A percentile compares a stretch with the other conserved stretches of the same genome.
phyloP scores from a whole-genome alignment of 495 filamentous ascomycete genomes.

The Podospora didyma region DNA sequence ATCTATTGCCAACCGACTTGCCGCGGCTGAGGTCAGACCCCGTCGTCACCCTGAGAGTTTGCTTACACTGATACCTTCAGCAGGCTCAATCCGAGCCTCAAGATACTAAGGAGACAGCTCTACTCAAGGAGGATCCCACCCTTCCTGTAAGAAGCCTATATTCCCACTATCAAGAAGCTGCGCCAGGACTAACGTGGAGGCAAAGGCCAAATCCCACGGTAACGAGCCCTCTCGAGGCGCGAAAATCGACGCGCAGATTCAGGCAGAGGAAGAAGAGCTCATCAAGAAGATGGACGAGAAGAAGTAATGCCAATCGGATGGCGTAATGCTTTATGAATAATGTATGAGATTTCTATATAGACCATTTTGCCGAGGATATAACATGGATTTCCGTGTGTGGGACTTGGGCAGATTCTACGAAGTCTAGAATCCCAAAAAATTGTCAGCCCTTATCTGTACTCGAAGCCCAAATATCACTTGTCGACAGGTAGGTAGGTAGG shows the following conservation, averaged over 20 bases:
- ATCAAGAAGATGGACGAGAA: constrained; percentile 56
- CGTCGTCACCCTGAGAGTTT: background rate
- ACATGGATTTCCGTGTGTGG: no score
- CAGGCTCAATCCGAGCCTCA: constrained; percentile 7
- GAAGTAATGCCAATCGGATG: background rate
- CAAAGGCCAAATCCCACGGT: constrained; percentile 64
- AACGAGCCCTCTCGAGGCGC: constrained; percentile 69
- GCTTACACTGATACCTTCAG: background rate
- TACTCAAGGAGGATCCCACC: constrained; percentile 62
- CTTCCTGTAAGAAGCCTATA: constrained; percentile 52
- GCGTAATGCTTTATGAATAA: no score
- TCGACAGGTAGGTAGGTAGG: no score
- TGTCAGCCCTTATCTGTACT: no score
- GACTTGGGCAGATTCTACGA: no score
- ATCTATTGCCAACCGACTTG: constrained; percentile 74
- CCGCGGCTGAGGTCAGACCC: constrained; percentile 48
- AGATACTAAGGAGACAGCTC: constrained; percentile 49
- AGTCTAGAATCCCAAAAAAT: no score
- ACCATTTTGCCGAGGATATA: no score
- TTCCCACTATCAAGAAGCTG: background rate
- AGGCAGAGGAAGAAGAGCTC: constrained; percentile 64
- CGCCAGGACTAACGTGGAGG: background rate
- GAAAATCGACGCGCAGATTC: constrained; percentile 64
- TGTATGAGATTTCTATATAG: no score
- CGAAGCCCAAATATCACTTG: no score